These are phyloP conservation scores for Hypericum perforatum DNA, from an alignment of 345 rosid species.

Conservation along the genomic window DNA sequence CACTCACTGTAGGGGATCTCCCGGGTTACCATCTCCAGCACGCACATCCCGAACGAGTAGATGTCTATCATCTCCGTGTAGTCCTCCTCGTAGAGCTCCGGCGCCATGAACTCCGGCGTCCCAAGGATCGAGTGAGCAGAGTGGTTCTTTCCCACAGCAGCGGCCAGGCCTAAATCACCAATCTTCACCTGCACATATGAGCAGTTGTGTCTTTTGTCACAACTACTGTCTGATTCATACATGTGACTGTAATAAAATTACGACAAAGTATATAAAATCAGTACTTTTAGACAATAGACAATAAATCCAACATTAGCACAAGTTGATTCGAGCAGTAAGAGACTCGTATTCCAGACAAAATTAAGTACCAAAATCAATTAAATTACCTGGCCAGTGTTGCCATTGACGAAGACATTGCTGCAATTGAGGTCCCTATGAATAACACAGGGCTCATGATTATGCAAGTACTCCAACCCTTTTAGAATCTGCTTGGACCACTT, in stretches of 20 bases:
- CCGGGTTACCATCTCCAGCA: constrained; percentile 14
- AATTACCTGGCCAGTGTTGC: constrained; percentile 70
- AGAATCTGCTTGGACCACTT: constrained; percentile 86
- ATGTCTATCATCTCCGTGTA: constrained; percentile 15
- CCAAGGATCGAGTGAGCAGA: constrained; percentile 12
- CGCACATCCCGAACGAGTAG: constrained; percentile 18
- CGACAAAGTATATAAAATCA: no score
- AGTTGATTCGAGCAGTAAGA: no score
- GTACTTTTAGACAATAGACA: no score
- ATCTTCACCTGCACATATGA: not conserved
- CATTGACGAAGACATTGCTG: constrained; percentile 81
- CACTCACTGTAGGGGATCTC: constrained; percentile 14
- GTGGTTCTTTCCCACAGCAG: constrained; percentile 9
- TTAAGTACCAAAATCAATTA: no score
- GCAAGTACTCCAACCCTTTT: constrained; percentile 67
- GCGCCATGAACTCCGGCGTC: constrained; percentile 17
- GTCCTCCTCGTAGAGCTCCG: constrained; percentile 14
- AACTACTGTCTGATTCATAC: no score
- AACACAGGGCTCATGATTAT: constrained; percentile 70
- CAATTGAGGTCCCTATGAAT: constrained; percentile 89
- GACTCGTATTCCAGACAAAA: no score
- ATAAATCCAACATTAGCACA: no score
- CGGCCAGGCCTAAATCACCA: constrained; percentile 14
- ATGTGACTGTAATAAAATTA: no score
- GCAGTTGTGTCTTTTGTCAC: no score